Evolutionary conservation across 2,329 filamentous ascomycete genomes (phyloP).

Genomic region (Arthrobotrys iridis): DNA sequence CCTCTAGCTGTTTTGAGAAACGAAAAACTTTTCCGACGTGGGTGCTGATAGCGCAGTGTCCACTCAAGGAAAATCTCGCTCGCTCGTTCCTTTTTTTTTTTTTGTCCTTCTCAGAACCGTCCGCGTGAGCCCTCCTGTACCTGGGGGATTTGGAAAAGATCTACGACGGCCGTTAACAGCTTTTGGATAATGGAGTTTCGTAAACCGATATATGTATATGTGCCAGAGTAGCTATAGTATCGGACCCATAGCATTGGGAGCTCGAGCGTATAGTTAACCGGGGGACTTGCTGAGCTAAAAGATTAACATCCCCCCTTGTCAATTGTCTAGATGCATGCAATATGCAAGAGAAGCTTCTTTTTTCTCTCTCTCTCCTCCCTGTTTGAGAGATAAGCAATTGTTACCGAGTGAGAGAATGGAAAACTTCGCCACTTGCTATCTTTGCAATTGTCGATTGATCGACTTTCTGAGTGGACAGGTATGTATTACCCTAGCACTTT

Average conservation of each 20-base stretch:
- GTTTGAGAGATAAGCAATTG: slow-evolving; percentile 10
- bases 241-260: slow-evolving; percentile 10
- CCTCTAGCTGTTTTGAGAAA: slow-evolving; percentile 20
- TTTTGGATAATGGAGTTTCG: slow-evolving; percentile 14
- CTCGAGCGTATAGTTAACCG: slow-evolving; percentile 8
- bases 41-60: not conserved
- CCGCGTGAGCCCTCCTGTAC: slow-evolving; percentile 28
- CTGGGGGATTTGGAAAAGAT: slow-evolving; percentile 34
- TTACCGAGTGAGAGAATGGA: slow-evolving; percentile 9
- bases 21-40: not conserved
- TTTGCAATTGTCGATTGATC: slow-evolving; percentile 9
- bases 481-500: not conserved
- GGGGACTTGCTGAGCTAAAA: too few species aligned
- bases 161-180: slow-evolving; percentile 26
- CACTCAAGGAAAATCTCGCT: not conserved
- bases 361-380: not conserved
- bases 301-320: too few species aligned
- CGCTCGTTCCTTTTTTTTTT: not conserved
- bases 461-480: slow-evolving; percentile 21
- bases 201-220: not conserved
- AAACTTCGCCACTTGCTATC: slow-evolving; percentile 10
- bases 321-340: slow-evolving; percentile 6
- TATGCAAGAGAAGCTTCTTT: slow-evolving; percentile 18
- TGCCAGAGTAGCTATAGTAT: too few species aligned
- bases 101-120: not conserved